phyloP scores from a whole-genome alignment of 106 monocot genomes.

The Acorus calamus region DNA sequence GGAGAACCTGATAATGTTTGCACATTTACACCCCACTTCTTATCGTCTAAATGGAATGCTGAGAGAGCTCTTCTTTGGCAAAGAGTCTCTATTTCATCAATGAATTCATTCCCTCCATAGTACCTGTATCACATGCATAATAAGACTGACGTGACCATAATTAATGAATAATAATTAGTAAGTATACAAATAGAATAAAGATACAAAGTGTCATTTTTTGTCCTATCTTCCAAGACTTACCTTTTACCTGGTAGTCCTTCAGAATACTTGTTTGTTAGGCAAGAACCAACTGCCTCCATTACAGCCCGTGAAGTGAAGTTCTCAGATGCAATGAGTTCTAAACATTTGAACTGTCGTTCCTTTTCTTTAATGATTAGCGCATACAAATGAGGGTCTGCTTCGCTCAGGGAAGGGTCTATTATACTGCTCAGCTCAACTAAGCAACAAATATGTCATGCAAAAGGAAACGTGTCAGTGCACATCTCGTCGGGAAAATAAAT shows the following conservation, averaged over 20 bases:
- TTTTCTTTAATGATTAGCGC: conserved; percentile 24
- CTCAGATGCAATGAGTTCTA: conserved; percentile 40
- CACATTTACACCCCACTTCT: conserved; percentile 36
- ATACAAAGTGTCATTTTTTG: too few species aligned
- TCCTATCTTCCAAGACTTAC: conserved; percentile 5
- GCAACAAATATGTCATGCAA: neutral
- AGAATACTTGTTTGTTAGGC: conserved; percentile 39
- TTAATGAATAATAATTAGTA: too few species aligned
- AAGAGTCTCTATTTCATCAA: conserved; percentile 31
- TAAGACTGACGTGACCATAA: neutral
- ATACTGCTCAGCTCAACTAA: neutral
- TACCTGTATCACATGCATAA: conserved; percentile 11
- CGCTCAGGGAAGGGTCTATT: conserved; percentile 9
- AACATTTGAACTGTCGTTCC: conserved; percentile 21
- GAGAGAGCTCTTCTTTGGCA: conserved; percentile 31
- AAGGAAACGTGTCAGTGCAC: neutral
- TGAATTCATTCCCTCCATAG: conserved; percentile 36
- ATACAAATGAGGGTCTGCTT: conserved; percentile 28
- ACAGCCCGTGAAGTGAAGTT: conserved; percentile 40
- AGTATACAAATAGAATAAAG: too few species aligned
- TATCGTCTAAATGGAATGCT: conserved; percentile 22
- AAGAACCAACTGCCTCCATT: conserved; percentile 40
- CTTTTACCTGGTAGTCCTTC: conserved; percentile 38
- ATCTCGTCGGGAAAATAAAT: too few species aligned
- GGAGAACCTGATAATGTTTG: conserved; percentile 37